These are phyloP conservation scores for Moniliella sp. DNA, from an alignment of 1,284 basidiomycete species.

Conservation along the genomic window DNA sequence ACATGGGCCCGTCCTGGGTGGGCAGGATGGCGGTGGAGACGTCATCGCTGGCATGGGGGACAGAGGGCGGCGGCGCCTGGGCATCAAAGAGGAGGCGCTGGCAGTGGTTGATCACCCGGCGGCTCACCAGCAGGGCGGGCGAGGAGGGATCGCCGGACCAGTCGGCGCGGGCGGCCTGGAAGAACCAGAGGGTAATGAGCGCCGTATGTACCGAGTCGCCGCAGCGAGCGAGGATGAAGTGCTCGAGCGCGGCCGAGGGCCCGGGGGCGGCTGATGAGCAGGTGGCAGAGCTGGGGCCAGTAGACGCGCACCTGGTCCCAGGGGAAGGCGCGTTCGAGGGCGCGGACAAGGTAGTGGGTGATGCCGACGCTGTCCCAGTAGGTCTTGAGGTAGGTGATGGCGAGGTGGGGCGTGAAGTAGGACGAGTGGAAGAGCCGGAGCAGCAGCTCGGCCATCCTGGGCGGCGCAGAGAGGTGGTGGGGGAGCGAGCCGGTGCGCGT, in stretches of 20 bases:
- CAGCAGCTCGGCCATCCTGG: conserved; percentile 29
- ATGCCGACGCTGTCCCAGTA: conserved; percentile 32
- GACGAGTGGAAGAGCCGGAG: conserved; percentile 30
- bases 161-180: conserved; percentile 28
- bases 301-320: conserved; percentile 27
- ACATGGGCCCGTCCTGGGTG: too few relatives aligned
- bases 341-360: conserved; percentile 27
- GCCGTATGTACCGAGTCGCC: conserved; percentile 27
- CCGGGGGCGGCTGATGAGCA: conserved; percentile 22
- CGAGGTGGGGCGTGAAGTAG: conserved; percentile 30
- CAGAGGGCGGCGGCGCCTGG: too few relatives aligned
- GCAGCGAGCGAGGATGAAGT: conserved; percentile 24
- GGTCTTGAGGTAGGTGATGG: conserved; percentile 22
- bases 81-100: conserved; percentile 92
- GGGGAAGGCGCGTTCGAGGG: conserved; percentile 17
- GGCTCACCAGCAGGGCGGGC: conserved; percentile 69
- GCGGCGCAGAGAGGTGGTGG: too few relatives aligned
- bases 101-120: conserved; percentile 70
- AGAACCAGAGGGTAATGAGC: conserved; percentile 28
- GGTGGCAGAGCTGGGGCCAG: conserved; percentile 31
- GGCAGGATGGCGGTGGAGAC: too few relatives aligned
- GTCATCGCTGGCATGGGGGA: too few relatives aligned
- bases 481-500: too few relatives aligned
- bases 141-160: conserved; percentile 40
- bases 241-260: conserved; percentile 25